Evolutionary conservation across 2,329 filamentous ascomycete species (phyloP).

Genomic region (Fusarium setosum): DNA sequence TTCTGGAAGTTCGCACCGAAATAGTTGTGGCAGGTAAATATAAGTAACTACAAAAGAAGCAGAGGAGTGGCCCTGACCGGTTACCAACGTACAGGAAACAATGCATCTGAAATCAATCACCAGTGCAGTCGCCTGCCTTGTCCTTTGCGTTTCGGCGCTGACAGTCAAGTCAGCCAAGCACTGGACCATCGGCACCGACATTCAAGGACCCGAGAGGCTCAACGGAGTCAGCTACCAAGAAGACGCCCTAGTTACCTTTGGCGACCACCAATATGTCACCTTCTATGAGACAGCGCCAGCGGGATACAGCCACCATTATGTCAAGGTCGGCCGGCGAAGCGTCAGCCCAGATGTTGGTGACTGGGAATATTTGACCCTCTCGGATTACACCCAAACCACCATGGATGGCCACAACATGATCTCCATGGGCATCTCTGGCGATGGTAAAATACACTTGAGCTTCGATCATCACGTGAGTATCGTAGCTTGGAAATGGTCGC

Average conservation of each 20-base stretch:
- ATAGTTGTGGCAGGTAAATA: too few relatives aligned
- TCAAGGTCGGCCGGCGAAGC: conserved; percentile 15
- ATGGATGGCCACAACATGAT: conserved; percentile 37
- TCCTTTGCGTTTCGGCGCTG: background rate
- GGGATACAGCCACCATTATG: conserved; percentile 25
- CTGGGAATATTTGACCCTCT: conserved; percentile 24
- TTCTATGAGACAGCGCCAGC: conserved; percentile 29
- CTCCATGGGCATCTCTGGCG: conserved; percentile 31
- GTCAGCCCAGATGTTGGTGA: background rate
- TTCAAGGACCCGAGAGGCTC: conserved; percentile 26
- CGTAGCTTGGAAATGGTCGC: accelerated
- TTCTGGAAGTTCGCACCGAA: too few relatives aligned
- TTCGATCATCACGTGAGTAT: conserved; percentile 30
- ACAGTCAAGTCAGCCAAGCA: conserved; percentile 21
- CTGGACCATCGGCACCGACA: conserved; percentile 28
- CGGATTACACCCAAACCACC: conserved; percentile 27
- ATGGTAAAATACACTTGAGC: conserved; percentile 32
- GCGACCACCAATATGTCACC: conserved; percentile 26
- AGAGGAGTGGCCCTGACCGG: too few relatives aligned
- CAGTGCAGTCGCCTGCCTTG: background rate
- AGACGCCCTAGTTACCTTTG: conserved; percentile 28
- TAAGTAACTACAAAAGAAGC: too few relatives aligned
- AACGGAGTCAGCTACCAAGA: conserved; percentile 35
- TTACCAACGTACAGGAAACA: background rate
- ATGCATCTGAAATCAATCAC: background rate